These are phyloP conservation scores for Cutaneotrichosporon arboriforme DNA, from an alignment of 1,284 basidiomycete genomes.

Conservation along the genomic window DNA sequence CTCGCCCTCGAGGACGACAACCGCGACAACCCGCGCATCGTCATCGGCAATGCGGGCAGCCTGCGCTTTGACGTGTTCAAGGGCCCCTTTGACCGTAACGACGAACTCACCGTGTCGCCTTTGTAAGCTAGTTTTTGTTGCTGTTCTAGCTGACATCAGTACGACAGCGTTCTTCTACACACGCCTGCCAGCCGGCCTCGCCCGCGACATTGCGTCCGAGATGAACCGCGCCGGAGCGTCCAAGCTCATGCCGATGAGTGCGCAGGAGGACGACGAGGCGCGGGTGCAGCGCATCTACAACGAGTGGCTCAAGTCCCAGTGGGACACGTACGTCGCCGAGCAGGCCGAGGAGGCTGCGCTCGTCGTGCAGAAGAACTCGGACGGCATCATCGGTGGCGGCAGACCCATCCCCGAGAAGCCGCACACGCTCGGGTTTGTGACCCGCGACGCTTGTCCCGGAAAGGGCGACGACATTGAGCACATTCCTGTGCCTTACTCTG, in stretches of 20 bases:
- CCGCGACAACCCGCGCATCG: slow-evolving; percentile 51
- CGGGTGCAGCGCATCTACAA: slow-evolving; percentile 23
- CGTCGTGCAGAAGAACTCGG: not conserved
- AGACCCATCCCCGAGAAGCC: slow-evolving; percentile 9
- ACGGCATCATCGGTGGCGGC: not conserved
- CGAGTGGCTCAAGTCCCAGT: slow-evolving; percentile 28
- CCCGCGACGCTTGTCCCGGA: slow-evolving; percentile 39
- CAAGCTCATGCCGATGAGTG: slow-evolving; percentile 25
- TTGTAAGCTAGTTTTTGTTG: slow-evolving; percentile 41
- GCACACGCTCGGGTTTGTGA: slow-evolving; percentile 43
- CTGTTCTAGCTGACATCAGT: not conserved
- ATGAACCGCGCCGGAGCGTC: slow-evolving; percentile 45
- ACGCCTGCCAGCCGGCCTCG: slow-evolving; percentile 34
- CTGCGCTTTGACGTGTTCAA: slow-evolving; percentile 63
- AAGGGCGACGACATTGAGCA: slow-evolving; percentile 46
- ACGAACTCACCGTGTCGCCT: slow-evolving; percentile 66
- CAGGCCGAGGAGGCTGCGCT: not conserved
- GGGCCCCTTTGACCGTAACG: slow-evolving; percentile 70
- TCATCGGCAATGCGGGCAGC: slow-evolving; percentile 68
- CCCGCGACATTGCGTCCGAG: slow-evolving; percentile 30
- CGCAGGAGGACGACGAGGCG: slow-evolving; percentile 24
- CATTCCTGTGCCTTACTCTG: slow-evolving; percentile 29
- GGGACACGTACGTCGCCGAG: slow-evolving; percentile 17
- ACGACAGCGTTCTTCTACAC: slow-evolving; percentile 38
- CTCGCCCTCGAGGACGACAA: slow-evolving; percentile 28